Conservation (phyloP, 169 alveolate genomes). For the Cryptosporidium sp. region DNA sequence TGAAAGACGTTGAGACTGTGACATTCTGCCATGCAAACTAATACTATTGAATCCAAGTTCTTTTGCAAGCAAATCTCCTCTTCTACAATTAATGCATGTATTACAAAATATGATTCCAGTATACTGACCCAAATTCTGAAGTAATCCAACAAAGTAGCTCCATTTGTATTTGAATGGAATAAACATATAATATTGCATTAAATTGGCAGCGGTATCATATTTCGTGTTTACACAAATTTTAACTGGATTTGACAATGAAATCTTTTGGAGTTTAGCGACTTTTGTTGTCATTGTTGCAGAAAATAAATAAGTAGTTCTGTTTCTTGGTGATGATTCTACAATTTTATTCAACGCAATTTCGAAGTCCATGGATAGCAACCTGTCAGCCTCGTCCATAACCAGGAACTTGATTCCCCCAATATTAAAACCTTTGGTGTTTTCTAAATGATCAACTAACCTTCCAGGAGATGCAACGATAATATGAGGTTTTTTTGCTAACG, state of each 20-base stretch:
- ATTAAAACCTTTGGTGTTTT: slow-evolving; percentile 97
- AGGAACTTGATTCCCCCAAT: slow-evolving; percentile 90
- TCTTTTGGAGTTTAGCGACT: slow-evolving; percentile 95
- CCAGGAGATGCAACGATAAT: slow-evolving; percentile 99
- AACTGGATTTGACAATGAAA: slow-evolving; percentile 96
- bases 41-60: slow-evolving; percentile 91
- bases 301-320: slow-evolving; percentile 95
- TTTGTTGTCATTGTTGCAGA: slow-evolving; percentile 99
- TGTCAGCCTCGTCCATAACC: slow-evolving; percentile 97
- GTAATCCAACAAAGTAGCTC: slow-evolving; percentile 89
- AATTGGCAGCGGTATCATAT: slow-evolving; percentile 92
- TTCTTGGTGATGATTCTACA: slow-evolving; percentile 90
- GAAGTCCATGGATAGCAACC: slow-evolving; percentile 95
- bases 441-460: slow-evolving; percentile 98
- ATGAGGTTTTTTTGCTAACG: slow-evolving; percentile 96
- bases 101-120: slow-evolving; percentile 94
- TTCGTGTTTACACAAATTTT: slow-evolving; percentile 90
- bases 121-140: slow-evolving; percentile 83
- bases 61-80: slow-evolving; percentile 88
- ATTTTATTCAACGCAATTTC: slow-evolving; percentile 96
- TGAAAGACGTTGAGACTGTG: slow-evolving; percentile 93
- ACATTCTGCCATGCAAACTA: slow-evolving; percentile 96
- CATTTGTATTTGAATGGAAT: slow-evolving; percentile 95
- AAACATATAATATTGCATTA: slow-evolving; percentile 92
- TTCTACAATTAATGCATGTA: slow-evolving; percentile 91